Conservation (phyloP, 2,329 filamentous ascomycete genomes). For the Apiospora koreana region DNA sequence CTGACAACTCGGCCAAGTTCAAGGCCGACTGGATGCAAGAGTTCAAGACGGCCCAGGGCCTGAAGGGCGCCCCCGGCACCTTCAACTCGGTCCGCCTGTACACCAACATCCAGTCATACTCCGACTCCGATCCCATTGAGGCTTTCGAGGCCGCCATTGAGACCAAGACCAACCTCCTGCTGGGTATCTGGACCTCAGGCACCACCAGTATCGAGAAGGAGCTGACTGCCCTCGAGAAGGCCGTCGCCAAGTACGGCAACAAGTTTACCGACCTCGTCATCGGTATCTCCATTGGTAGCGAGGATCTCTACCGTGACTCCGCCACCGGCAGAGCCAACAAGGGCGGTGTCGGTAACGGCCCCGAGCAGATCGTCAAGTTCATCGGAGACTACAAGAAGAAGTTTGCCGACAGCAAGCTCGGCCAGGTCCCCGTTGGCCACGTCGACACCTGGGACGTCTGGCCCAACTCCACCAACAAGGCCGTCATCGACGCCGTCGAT, state of each 20-base stretch:
- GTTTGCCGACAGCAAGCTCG: conserved; percentile 47
- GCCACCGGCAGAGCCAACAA: conserved; percentile 64
- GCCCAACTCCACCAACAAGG: conserved; percentile 59
- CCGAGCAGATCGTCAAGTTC: conserved; percentile 62
- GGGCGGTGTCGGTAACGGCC: conserved; percentile 60
- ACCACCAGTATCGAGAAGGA: conserved; percentile 58
- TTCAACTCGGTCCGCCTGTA: conserved; percentile 65
- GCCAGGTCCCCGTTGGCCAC: conserved; percentile 59
- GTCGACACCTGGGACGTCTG: conserved; percentile 70
- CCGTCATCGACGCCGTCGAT: conserved; percentile 63
- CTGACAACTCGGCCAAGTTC: conserved; percentile 53
- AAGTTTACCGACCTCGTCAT: conserved; percentile 59
- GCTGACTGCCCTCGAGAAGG: conserved; percentile 59
- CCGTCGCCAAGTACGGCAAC: conserved; percentile 53
- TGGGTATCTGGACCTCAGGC: conserved; percentile 65
- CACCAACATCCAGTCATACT: conserved; percentile 66
- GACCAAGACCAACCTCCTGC: conserved; percentile 61
- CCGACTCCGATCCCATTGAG: conserved; percentile 75
- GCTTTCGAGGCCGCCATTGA: conserved; percentile 73
- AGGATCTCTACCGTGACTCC: conserved; percentile 66
- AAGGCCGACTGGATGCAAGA: conserved; percentile 49
- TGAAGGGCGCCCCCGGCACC: conserved; percentile 48
- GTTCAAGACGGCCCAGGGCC: conserved; percentile 44
- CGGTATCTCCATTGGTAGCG: conserved; percentile 65
- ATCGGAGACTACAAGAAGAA: conserved; percentile 64